Conservation (phyloP, 495 filamentous ascomycete genomes). For the Aspergillus funiculosus region DNA sequence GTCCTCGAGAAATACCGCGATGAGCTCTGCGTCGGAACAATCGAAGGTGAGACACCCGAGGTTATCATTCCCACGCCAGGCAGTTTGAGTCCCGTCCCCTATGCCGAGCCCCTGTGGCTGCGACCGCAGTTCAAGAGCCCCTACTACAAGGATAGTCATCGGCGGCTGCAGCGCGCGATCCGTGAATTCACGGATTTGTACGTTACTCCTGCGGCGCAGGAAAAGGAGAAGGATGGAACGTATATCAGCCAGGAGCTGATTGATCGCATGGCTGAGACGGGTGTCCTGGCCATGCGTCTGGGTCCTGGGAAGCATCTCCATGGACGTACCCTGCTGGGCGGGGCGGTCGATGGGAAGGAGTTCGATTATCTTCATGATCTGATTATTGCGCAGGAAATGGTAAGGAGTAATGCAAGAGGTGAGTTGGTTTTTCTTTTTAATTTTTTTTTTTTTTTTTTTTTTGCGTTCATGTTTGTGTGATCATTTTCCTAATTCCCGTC, state of each 20-base stretch:
- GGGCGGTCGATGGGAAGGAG: slow-evolving; percentile 68
- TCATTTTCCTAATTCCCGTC: neutral
- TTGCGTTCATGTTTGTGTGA: neutral
- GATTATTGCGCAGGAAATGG: slow-evolving; percentile 67
- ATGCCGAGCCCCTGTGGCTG: slow-evolving; percentile 78
- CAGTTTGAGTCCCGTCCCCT: slow-evolving; percentile 69
- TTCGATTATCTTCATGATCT: slow-evolving; percentile 88
- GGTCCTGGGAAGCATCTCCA: slow-evolving; percentile 81
- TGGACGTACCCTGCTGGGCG: slow-evolving; percentile 59
- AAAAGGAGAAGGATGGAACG: slow-evolving; percentile 70
- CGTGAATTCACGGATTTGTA: slow-evolving; percentile 68
- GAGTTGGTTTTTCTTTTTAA: neutral
- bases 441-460: neutral
- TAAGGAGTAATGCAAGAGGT: slow-evolving; percentile 62
- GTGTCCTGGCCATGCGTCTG: slow-evolving; percentile 74
- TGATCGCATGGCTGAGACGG: slow-evolving; percentile 65
- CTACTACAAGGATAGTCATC: slow-evolving; percentile 76
- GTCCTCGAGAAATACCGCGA: slow-evolving; percentile 68
- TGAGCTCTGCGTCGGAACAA: slow-evolving; percentile 64
- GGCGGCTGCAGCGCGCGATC: slow-evolving; percentile 62
- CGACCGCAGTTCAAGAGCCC: slow-evolving; percentile 72
- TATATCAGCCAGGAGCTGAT: slow-evolving; percentile 73
- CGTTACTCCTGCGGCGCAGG: slow-evolving; percentile 67
- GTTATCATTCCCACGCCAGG: slow-evolving; percentile 65
- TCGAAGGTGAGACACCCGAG: slow-evolving; percentile 68